These are phyloP conservation scores for Salix brachista DNA, from an alignment of 345 rosid genomes.

Conservation along the genomic window DNA sequence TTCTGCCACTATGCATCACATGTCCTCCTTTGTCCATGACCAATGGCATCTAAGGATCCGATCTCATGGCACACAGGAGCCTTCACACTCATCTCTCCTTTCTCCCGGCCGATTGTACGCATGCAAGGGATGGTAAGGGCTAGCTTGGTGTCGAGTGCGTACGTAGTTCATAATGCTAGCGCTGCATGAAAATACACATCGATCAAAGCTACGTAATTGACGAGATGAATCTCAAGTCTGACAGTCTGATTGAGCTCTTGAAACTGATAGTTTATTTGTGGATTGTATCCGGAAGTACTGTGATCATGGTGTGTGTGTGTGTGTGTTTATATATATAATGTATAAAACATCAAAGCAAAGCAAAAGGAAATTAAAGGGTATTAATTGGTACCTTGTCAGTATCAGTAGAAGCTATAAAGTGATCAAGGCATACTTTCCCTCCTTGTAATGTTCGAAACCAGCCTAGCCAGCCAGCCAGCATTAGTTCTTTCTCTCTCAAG, in stretches of 20 bases:
- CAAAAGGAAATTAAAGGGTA: slow-evolving; percentile 1
- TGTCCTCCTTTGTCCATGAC: background rate
- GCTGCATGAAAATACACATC: slow-evolving; percentile 50
- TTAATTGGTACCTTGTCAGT: slow-evolving; percentile 31
- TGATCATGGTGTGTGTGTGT: too few species aligned
- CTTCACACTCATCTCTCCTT: background rate
- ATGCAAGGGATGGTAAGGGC: slow-evolving; percentile 7
- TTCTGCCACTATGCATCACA: background rate
- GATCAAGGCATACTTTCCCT: slow-evolving; percentile 16
- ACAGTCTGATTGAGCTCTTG: too few species aligned
- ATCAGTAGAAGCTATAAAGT: slow-evolving; percentile 41
- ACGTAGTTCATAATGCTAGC: background rate
- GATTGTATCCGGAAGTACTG: too few species aligned
- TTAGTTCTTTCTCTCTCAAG: slow-evolving; percentile 20
- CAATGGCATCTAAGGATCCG: background rate
- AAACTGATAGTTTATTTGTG: too few species aligned
- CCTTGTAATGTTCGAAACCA: slow-evolving; percentile 40
- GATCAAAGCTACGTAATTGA: slow-evolving; percentile 7
- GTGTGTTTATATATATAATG: too few species aligned
- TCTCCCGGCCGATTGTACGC: slow-evolving; percentile 14
- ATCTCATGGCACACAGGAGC: background rate
- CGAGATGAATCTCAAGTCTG: too few species aligned
- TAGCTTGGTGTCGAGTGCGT: background rate
- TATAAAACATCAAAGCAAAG: background rate
- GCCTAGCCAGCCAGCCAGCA: background rate